These are phyloP conservation scores for Phytopythium vexans DNA, from an alignment of 352 stramenopile species.

Conservation along the genomic window DNA sequence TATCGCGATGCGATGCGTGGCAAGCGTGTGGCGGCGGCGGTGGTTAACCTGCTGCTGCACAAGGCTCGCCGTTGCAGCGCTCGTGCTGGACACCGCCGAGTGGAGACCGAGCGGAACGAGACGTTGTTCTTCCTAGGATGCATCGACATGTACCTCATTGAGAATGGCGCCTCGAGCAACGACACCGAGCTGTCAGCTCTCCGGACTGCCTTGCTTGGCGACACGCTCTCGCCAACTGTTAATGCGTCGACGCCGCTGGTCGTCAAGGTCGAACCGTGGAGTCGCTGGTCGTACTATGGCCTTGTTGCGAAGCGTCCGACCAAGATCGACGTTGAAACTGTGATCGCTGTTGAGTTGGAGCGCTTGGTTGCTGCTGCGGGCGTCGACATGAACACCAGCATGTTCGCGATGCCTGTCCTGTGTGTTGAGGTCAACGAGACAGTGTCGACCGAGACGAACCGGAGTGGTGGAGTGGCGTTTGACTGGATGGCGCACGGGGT, in stretches of 20 bases:
- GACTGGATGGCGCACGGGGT: slow-evolving; percentile 4
- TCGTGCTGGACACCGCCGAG: neutral
- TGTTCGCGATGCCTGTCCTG: neutral
- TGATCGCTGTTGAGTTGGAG: slow-evolving; percentile 4
- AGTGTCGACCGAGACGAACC: neutral
- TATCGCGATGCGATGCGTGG: slow-evolving; percentile 4
- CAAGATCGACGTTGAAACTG: neutral
- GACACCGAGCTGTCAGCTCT: slow-evolving; percentile 1
- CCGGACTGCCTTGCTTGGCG: slow-evolving; percentile 3
- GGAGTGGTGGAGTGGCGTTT: neutral
- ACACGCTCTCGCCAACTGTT: neutral
- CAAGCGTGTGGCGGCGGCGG: neutral
- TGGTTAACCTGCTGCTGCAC: slow-evolving; percentile 3
- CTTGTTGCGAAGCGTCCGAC: neutral
- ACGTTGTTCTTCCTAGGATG: slow-evolving; percentile 7
- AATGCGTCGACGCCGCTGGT: slow-evolving; percentile 2
- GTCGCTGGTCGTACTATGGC: slow-evolving; percentile 2
- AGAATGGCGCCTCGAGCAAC: neutral
- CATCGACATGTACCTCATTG: slow-evolving; percentile 8
- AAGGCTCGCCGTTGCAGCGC: neutral
- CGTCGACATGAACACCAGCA: neutral
- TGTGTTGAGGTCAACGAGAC: neutral
- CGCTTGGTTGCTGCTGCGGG: slow-evolving; percentile 4
- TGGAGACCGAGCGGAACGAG: neutral
- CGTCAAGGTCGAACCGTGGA: slow-evolving; percentile 3